phyloP scores from a whole-genome alignment of 495 filamentous ascomycete species.

The Aspergillus coremiiformis region DNA sequence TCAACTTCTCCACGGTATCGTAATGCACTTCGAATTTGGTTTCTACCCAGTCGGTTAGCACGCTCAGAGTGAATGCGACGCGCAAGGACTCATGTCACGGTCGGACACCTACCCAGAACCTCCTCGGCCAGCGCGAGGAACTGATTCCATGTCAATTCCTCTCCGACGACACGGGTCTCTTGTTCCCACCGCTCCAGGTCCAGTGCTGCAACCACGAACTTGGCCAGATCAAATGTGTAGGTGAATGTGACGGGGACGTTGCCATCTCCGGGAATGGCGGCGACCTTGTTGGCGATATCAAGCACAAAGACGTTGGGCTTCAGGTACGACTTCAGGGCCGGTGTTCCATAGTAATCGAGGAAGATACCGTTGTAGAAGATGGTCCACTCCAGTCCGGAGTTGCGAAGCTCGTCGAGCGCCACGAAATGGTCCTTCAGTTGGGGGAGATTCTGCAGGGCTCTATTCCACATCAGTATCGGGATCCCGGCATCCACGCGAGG shows the following conservation, averaged over 20 bases:
- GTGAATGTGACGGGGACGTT: constrained; percentile 32
- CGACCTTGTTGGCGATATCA: constrained; percentile 30
- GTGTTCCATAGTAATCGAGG: constrained; percentile 37
- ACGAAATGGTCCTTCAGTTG: constrained; percentile 14
- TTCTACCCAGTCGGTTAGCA: constrained; percentile 12
- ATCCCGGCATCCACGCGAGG: not conserved
- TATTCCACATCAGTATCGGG: not conserved
- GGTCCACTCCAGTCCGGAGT: constrained; percentile 32
- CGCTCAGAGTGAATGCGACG: too few relatives aligned
- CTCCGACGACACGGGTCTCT: constrained; percentile 23
- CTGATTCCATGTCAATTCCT: constrained; percentile 32
- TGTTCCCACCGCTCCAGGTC: constrained; percentile 30
- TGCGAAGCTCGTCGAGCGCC: constrained; percentile 10
- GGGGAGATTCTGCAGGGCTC: not conserved
- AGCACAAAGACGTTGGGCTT: constrained; percentile 24
- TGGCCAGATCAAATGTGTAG: constrained; percentile 37
- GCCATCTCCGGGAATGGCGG: constrained; percentile 39
- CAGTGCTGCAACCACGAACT: constrained; percentile 33
- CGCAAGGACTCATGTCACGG: too few relatives aligned
- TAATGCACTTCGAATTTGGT: constrained; percentile 34
- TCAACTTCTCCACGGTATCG: constrained; percentile 34
- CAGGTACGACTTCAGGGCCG: constrained; percentile 24
- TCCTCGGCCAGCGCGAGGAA: constrained; percentile 31
- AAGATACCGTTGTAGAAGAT: constrained; percentile 36
- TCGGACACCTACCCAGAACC: constrained; percentile 27